Base-by-base conservation (phyloP, 139 green algal species). In the Micractinium sp. region DNA sequence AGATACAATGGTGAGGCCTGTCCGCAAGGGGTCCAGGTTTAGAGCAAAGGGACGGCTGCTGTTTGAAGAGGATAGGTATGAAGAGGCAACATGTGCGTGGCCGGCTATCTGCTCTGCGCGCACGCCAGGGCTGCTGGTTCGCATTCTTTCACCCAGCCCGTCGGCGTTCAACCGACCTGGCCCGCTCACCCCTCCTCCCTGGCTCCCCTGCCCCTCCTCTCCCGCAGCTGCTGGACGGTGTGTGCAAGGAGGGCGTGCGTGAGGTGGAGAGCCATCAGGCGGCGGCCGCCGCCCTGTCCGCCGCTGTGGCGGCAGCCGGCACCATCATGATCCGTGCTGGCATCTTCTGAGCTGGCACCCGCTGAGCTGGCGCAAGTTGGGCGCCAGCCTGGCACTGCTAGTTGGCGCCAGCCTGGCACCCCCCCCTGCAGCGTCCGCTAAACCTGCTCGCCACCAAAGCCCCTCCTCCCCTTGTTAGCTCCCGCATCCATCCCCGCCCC, bases 241-340 rank as follows among this genome's bases (percentile, higher is more conserved):
- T 98, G 53, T 95, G 96, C 23, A 91, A 91, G 23, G 93, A 93
- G 78, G 96, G 96, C 12, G 90, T 96, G 60, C 79, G 92, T 1
- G 87, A 66, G 9, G 93, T 98, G 79, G 96, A 97, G 89, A 89
- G 88, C 60, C 94, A 97, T 89, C 96, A 98, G 92, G 89, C 95
- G 4, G 95, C 93, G 0, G 91, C 92, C 16, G 93, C 96, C 15
- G 95, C 96, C 22, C 87, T 98, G 56, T 96, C 93, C 14, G 96
- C 96, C 35, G 96, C 95, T 7, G 93, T 98, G 89, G 96, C 95
- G 13, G 96, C 95, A 19, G 96, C 96, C 74, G 96, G 96, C 71
- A 92, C 91, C 1, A 69, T 97, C 61, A 91, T 97, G 35, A 98
- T 98, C 16, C 94, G 94, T 39, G 92, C 90, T 1, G 96, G 96